Evolutionary conservation across 352 stramenopile genomes (phyloP).

Genomic region (Pythium vanterpoolii): DNA sequence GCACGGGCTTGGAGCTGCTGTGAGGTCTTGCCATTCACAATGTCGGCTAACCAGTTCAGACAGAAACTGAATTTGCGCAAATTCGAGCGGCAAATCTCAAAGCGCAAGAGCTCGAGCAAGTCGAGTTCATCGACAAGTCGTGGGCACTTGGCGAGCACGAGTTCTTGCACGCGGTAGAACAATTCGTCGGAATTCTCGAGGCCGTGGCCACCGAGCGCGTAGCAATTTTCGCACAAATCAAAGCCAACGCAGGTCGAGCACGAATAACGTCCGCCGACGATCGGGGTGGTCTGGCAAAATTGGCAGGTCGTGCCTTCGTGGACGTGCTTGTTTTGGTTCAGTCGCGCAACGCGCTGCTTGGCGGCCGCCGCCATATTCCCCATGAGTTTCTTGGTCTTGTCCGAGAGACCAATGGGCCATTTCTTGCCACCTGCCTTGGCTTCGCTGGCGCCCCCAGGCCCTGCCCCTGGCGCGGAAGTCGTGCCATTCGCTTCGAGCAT

Average conservation of each 20-base stretch:
- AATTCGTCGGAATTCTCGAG: slow-evolving; percentile 85
- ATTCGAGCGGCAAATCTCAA: slow-evolving; percentile 85
- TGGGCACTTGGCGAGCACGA: slow-evolving; percentile 62
- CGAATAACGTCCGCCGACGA: slow-evolving; percentile 71
- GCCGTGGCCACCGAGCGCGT: slow-evolving; percentile 75
- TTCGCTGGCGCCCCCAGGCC: too few species aligned
- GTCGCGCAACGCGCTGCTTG: slow-evolving; percentile 65
- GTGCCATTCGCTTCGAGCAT: neutral
- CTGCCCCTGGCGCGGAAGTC: neutral
- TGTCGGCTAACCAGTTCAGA: slow-evolving; percentile 81
- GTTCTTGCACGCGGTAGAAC: slow-evolving; percentile 78
- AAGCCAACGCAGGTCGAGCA: slow-evolving; percentile 80
- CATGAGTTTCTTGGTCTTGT: slow-evolving; percentile 59
- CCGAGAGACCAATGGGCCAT: slow-evolving; percentile 46
- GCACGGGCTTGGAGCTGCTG: slow-evolving; percentile 69
- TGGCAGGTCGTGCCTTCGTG: slow-evolving; percentile 78
- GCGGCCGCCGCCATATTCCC: slow-evolving; percentile 64
- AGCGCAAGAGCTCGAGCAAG: slow-evolving; percentile 76
- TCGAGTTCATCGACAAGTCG: slow-evolving; percentile 62
- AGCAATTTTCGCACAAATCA: slow-evolving; percentile 80
- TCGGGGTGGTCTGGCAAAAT: slow-evolving; percentile 76
- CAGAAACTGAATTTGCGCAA: slow-evolving; percentile 84
- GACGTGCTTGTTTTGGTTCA: slow-evolving; percentile 62
- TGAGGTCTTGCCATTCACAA: slow-evolving; percentile 74
- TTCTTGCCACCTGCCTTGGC: slow-evolving; percentile 30